Percentiles rank a stretch among this genome's conserved stretches.
Evolutionary conservation across 1,284 basidiomycete species (phyloP).

Genomic region (Afroboletus lepidellus): DNA sequence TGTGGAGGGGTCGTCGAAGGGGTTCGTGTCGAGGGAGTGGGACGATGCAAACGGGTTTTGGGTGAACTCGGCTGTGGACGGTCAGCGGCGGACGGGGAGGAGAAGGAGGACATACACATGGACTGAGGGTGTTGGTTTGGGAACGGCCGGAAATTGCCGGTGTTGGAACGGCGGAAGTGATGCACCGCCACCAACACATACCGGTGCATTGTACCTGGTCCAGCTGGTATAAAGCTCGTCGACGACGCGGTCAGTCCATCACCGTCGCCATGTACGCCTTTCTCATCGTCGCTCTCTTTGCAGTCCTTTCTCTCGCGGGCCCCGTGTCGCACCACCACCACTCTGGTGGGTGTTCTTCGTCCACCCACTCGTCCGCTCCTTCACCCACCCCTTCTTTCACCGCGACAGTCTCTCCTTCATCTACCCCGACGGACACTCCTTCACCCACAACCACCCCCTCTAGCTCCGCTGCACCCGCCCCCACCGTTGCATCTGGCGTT

Average conservation of each 20-base stretch:
- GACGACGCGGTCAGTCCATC: background rate
- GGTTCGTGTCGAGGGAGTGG: constrained; percentile 80
- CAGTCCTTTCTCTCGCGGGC: constrained; percentile 29
- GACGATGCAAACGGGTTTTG: constrained; percentile 81
- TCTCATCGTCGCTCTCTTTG: constrained; percentile 48
- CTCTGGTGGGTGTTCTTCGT: constrained; percentile 18
- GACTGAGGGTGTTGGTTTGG: constrained; percentile 4
- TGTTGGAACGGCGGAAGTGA: background rate
- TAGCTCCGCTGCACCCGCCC: background rate
- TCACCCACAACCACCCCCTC: background rate
- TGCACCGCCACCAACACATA: background rate
- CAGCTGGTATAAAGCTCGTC: background rate
- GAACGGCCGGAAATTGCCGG: constrained; percentile 13
- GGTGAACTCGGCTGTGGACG: constrained; percentile 39
- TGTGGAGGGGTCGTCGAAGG: constrained; percentile 73
- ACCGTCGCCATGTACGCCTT: constrained; percentile 41
- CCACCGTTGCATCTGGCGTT: background rate
- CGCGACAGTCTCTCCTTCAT: too few relatives aligned
- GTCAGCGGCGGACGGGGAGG: constrained; percentile 2
- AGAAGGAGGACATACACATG: constrained; percentile 23
- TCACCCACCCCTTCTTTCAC: constrained; percentile 3
- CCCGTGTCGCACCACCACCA: background rate
- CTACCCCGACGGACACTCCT: too few relatives aligned
- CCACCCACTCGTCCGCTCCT: background rate
- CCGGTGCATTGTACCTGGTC: background rate